Evolutionary conservation across 2,329 filamentous ascomycete species (phyloP), one percentile per base, ranked within the genome.

Genomic region (Colletotrichum gigasporum): DNA sequence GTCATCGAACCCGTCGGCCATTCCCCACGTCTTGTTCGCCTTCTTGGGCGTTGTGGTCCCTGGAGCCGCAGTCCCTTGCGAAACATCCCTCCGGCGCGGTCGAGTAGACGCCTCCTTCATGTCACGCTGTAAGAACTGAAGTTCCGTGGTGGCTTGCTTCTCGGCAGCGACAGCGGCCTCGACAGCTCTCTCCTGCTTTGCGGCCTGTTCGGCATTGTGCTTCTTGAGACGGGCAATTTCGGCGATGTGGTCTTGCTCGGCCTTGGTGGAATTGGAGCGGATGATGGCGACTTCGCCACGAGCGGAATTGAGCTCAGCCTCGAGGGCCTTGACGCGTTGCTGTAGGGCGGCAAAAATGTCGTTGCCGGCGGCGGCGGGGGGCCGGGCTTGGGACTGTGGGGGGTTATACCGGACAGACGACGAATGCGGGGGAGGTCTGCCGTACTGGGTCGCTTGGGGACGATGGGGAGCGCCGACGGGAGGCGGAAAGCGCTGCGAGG

Each of bases 1-100:
- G 64, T 92, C 88, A 64, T 94, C 91, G 70, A 96, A 96, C 0
- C 92, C 92, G 75, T 96, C 92, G 2, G 90, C 85, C 51, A 91
- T 79, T 1, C 84, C 82, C 76, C 86, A 86, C 1, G 80, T 76
- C 73, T 85, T 88, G 26, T 82, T 76, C 1, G 78, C 72, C 73
- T 87, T 90, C 71, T 84, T 91, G 2, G 90, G 89, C 0, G 91
- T 92, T 24, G 56, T 62, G 0, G 73, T 78, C 4, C 70, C 70
- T 3, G 69, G 71, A 14, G 51, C 61, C 24, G 58, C 64, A 5
- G 68, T 54, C 45, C 61, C 60, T 65, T 70, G 68, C 68, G 69
- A 71, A 52, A 54, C 44, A 14, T 82, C 84, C 70, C 80, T 86
- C 59, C 86, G 74, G 68, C 79, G 83, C 54, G 76, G 81, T 68